Evolutionary conservation across 2,329 filamentous ascomycete species (phyloP).

Genomic region (Cladosporium colombiae): DNA sequence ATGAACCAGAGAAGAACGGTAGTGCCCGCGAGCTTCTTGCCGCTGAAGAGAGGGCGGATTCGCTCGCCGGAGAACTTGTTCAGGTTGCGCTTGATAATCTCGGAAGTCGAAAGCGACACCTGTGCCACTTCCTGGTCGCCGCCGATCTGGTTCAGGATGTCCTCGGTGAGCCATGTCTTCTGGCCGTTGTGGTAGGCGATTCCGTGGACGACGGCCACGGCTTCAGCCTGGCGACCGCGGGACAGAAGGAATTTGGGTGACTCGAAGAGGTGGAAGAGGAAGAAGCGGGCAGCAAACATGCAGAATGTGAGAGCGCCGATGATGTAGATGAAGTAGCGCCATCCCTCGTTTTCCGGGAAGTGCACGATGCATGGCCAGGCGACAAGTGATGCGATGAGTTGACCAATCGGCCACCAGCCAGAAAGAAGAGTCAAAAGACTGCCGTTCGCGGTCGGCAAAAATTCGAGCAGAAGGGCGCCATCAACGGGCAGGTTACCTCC

Average conservation of each 20-base stretch:
- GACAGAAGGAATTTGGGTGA: conserved; percentile 82
- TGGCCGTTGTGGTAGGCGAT: conserved; percentile 63
- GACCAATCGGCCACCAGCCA: conserved; percentile 83
- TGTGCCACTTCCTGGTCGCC: conserved; percentile 52
- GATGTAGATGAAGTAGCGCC: conserved; percentile 72
- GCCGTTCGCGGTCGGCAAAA: conserved; percentile 64
- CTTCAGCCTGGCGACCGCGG: conserved; percentile 73
- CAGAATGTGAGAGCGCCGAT: conserved; percentile 71
- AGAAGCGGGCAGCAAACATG: conserved; percentile 79
- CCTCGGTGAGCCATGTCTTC: conserved; percentile 75
- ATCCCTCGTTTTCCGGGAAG: conserved; percentile 63
- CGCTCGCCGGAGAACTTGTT: conserved; percentile 66
- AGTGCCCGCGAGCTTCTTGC: conserved; percentile 49
- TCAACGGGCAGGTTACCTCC: conserved; percentile 75
- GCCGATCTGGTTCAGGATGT: conserved; percentile 60
- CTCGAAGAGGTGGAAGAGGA: conserved; percentile 79
- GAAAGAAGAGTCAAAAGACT: conserved; percentile 81
- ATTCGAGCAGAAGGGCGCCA: conserved; percentile 80
- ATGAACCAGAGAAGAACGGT: conserved; percentile 69
- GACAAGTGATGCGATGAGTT: conserved; percentile 66
- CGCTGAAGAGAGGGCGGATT: conserved; percentile 63
- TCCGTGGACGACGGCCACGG: conserved; percentile 76
- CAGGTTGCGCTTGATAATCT: conserved; percentile 62
- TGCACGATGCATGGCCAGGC: conserved; percentile 31
- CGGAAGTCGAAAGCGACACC: conserved; percentile 43